A percentile compares a stretch with the other conserved stretches of the same genome.
These are phyloP conservation scores for Trichoderma harzianum DNA, from an alignment of 2,329 filamentous ascomycete genomes.

Conservation along the genomic window DNA sequence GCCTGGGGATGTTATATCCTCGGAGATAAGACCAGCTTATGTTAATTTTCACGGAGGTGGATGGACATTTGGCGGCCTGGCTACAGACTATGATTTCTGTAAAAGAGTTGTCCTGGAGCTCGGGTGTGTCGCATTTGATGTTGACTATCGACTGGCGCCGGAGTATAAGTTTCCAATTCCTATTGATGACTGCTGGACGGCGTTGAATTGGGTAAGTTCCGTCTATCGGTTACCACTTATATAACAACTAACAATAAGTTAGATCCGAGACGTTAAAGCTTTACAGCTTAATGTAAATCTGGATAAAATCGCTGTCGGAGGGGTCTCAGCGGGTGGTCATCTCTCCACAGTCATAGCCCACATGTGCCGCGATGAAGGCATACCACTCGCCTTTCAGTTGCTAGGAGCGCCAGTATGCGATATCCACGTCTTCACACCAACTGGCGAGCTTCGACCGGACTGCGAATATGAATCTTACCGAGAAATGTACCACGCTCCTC, in stretches of 20 bases:
- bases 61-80: background rate
- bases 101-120: background rate
- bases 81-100: background rate
- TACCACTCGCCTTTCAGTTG: background rate
- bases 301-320: background rate
- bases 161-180: background rate
- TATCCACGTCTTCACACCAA: background rate
- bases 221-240: rapidly evolving
- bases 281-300: background rate
- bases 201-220: background rate
- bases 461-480: background rate
- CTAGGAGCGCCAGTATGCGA: background rate
- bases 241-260: background rate
- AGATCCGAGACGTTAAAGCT: background rate
- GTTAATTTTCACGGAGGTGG: background rate
- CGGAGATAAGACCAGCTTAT: background rate
- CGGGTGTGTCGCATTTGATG: background rate
- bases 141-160: background rate
- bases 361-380: background rate
- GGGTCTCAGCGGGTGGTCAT: background rate
- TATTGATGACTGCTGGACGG: background rate
- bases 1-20: background rate
- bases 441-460: background rate
- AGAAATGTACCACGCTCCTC: background rate
- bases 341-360: background rate